Percentiles rank a stretch among this genome's conserved stretches.
These are phyloP conservation scores for Dendrobium catenatum DNA, from an alignment of 106 monocot genomes.

Conservation along the genomic window DNA sequence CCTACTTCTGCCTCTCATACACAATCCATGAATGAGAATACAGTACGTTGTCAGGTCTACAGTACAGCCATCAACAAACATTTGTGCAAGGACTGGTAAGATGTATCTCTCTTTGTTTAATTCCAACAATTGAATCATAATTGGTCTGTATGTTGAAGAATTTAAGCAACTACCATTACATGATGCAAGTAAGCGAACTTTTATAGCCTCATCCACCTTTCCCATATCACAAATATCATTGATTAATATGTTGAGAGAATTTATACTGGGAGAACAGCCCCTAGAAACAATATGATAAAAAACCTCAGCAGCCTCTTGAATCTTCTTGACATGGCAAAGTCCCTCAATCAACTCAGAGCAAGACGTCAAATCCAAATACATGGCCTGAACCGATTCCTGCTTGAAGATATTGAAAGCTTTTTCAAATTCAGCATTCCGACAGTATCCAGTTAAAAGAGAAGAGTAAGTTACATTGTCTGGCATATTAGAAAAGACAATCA, in stretches of 20 bases:
- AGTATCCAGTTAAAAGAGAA: slow-evolving; percentile 35
- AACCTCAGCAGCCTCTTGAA: slow-evolving; percentile 45
- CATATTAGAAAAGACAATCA: slow-evolving; percentile 39
- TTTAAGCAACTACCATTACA: slow-evolving; percentile 15
- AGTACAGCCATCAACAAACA: slow-evolving; percentile 44
- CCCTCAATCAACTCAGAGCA: slow-evolving; percentile 39
- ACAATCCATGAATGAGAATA: slow-evolving; percentile 34
- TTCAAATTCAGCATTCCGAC: slow-evolving; percentile 17
- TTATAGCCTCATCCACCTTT: slow-evolving; percentile 48
- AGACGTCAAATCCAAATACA: slow-evolving; percentile 34
- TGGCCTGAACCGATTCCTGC: slow-evolving; percentile 9
- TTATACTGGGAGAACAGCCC: slow-evolving; percentile 11
- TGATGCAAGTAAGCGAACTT: slow-evolving; percentile 34
- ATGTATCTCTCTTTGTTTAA: slow-evolving; percentile 24
- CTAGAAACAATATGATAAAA: slow-evolving; percentile 25
- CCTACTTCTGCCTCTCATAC: slow-evolving; percentile 16
- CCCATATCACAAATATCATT: slow-evolving; percentile 28
- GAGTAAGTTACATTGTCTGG: slow-evolving; percentile 40
- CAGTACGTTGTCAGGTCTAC: slow-evolving; percentile 31
- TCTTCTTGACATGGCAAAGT: slow-evolving; percentile 40
- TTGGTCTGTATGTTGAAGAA: slow-evolving; percentile 10
- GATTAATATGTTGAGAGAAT: slow-evolving; percentile 34
- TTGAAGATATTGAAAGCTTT: slow-evolving; percentile 43
- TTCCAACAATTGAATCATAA: slow-evolving; percentile 20
- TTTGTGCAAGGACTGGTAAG: slow-evolving; percentile 38